Conservation (phyloP, 2,329 filamentous ascomycete genomes). For the Elsinoe necatrix region DNA sequence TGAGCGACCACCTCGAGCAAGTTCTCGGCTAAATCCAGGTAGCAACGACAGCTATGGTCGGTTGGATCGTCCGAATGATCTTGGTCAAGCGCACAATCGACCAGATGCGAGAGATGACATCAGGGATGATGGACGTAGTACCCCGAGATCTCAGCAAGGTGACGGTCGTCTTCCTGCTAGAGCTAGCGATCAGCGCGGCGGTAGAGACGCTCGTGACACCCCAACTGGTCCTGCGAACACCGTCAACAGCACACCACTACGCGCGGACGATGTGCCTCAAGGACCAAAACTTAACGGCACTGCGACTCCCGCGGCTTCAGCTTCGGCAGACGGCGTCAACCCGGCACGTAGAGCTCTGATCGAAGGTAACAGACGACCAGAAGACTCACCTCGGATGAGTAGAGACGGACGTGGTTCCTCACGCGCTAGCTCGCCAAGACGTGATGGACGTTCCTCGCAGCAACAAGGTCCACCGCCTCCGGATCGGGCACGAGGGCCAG, state of each 20-base stretch:
- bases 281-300: not conserved
- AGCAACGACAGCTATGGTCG: slow-evolving; percentile 33
- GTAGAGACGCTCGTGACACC: not conserved
- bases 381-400: slow-evolving; percentile 21
- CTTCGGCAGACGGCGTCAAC: slow-evolving; percentile 26
- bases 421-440: slow-evolving; percentile 20
- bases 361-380: slow-evolving; percentile 26
- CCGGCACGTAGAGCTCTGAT: slow-evolving; percentile 38
- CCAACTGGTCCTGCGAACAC: slow-evolving; percentile 4
- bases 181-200: not conserved
- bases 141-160: not conserved
- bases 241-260: not conserved
- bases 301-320: not conserved
- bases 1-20: slow-evolving; percentile 21
- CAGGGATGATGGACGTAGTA: slow-evolving; percentile 21
- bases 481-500: slow-evolving; percentile 29
- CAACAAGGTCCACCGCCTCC: slow-evolving; percentile 28
- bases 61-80: slow-evolving; percentile 36
- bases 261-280: not conserved
- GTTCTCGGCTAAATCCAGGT: not conserved
- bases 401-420: slow-evolving; percentile 24
- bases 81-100: slow-evolving; percentile 16
- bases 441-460: slow-evolving; percentile 31
- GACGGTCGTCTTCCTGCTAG: not conserved
- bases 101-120: not conserved